Percentiles rank a stretch among this genome's conserved stretches.
These are phyloP conservation scores for Dillenia turbinata DNA, from an alignment of 164 flowering plant genomes.

Conservation along the genomic window DNA sequence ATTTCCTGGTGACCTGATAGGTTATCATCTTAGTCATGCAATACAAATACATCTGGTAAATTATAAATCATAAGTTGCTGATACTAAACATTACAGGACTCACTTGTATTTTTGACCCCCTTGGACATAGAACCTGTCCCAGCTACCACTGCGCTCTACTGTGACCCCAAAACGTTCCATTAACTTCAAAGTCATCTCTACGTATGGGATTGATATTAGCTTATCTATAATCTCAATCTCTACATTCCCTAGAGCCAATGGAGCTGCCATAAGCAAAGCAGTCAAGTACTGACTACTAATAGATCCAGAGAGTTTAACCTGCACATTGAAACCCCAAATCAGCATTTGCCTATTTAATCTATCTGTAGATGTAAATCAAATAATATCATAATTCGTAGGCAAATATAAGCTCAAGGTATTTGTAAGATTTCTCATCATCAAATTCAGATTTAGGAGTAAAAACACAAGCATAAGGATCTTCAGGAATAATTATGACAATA, in stretches of 20 bases:
- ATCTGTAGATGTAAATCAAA: too few species aligned
- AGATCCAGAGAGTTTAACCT: constrained; percentile 96
- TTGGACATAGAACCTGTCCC: constrained; percentile 76
- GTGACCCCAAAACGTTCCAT: constrained; percentile 91
- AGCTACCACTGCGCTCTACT: constrained; percentile 68
- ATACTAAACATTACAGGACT: constrained; percentile 11
- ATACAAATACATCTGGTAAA: not conserved
- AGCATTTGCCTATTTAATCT: too few species aligned
- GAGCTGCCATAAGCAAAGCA: constrained; percentile 97
- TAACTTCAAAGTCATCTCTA: constrained; percentile 94
- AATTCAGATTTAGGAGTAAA: too few species aligned
- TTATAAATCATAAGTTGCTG: not conserved
- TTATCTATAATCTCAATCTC: constrained; percentile 95
- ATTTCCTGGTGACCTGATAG: constrained; percentile 80
- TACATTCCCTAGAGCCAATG: constrained; percentile 88
- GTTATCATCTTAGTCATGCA: constrained; percentile 3
- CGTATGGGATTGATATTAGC: constrained; percentile 91
- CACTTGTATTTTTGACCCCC: constrained; percentile 98
- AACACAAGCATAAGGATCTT: too few species aligned
- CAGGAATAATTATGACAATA: too few species aligned
- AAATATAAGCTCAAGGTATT: too few species aligned
- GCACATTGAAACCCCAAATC: constrained; percentile 14
- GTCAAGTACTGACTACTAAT: constrained; percentile 96
- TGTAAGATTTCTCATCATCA: too few species aligned
- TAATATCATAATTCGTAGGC: too few species aligned